Evolutionary conservation across 306 rosid genomes (phyloP).

Genomic region (Geum urbanum): DNA sequence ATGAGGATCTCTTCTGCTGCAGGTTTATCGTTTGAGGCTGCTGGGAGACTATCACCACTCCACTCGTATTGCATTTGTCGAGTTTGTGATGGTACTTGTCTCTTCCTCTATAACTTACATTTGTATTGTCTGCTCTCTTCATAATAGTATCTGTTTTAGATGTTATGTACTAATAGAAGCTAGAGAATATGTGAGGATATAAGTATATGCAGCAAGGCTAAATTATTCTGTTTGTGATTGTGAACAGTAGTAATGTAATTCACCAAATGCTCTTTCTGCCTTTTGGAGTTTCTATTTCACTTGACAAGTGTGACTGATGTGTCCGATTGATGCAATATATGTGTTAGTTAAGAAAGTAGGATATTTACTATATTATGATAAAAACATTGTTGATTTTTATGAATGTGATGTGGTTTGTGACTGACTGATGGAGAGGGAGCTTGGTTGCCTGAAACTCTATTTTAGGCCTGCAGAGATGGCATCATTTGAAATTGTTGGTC

Average conservation of each 20-base stretch:
- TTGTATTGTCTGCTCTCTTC: neutral
- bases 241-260: neutral
- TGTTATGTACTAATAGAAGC: neutral
- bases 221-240: neutral
- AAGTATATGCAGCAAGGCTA: neutral
- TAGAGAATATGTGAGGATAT: neutral
- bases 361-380: neutral
- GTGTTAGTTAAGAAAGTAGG: neutral
- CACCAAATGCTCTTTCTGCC: neutral
- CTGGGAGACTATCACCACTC: slow-evolving; percentile 99
- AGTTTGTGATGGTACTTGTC: slow-evolving; percentile 69
- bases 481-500: neutral
- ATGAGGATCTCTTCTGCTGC: slow-evolving; percentile 6
- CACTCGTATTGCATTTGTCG: slow-evolving; percentile 96
- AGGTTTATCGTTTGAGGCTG: slow-evolving; percentile 95
- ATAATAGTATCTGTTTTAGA: neutral
- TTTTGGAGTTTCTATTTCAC: neutral
- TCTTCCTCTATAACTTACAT: slow-evolving; percentile 9
- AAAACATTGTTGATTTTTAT: neutral
- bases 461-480: neutral
- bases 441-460: slow-evolving; percentile 1
- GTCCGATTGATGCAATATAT: neutral
- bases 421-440: neutral
- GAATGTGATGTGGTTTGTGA: neutral
- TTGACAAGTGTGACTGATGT: neutral